These are phyloP conservation scores for Chlamydomonas schloesseri DNA, from an alignment of 139 green algal genomes.

Conservation along the genomic window DNA sequence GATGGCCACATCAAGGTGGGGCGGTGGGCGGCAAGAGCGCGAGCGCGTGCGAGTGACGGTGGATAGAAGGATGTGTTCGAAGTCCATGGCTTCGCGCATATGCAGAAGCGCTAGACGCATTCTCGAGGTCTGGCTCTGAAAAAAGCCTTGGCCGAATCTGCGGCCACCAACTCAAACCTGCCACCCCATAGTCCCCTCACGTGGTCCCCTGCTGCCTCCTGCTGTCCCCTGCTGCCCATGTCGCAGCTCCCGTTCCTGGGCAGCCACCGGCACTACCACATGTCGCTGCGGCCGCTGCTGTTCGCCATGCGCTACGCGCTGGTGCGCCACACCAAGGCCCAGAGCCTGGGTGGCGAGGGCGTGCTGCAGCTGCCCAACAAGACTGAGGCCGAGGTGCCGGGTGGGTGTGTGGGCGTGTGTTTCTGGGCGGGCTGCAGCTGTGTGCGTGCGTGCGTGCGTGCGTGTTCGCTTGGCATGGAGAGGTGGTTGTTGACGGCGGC, in stretches of 20 bases:
- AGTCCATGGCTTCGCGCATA: too few species aligned
- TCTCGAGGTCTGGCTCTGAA: too few species aligned
- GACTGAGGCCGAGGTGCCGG: slow-evolving; percentile 67
- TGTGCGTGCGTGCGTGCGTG: background rate
- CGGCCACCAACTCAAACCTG: too few species aligned
- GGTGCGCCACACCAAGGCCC: slow-evolving; percentile 81
- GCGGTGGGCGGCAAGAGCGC: background rate
- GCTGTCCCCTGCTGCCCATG: too few species aligned
- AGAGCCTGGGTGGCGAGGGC: slow-evolving; percentile 65
- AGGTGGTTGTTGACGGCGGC: background rate
- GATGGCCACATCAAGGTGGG: slow-evolving; percentile 49
- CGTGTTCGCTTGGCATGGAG: too few species aligned
- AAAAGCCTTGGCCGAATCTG: too few species aligned
- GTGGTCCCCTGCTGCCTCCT: too few species aligned
- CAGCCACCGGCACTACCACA: background rate
- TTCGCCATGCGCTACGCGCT: slow-evolving; percentile 62
- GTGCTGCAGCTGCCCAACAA: slow-evolving; percentile 78
- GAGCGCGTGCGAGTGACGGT: background rate
- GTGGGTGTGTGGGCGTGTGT: slow-evolving; percentile 38
- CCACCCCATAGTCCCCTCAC: too few species aligned
- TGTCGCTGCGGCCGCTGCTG: slow-evolving; percentile 53
- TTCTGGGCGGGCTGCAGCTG: background rate
- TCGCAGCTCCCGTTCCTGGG: background rate
- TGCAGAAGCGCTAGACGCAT: too few species aligned
- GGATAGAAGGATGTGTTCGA: too few species aligned